Percentiles rank a stretch among this genome's conserved stretches.
phyloP scores from a whole-genome alignment of 73 alveolate species.

The Urostyla sp. region DNA sequence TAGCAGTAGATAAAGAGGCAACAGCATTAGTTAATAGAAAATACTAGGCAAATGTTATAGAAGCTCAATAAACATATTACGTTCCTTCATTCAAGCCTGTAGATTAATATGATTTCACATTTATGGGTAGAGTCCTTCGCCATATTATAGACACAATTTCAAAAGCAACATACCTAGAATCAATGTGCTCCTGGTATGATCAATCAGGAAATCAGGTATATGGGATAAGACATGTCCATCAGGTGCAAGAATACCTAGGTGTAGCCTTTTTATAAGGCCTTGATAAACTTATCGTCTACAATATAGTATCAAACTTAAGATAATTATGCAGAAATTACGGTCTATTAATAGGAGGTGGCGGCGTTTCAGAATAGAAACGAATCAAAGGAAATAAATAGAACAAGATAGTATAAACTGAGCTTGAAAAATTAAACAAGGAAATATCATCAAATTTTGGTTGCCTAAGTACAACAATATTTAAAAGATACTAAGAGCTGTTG shows the following conservation, averaged over 20 bases:
- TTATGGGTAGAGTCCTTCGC: conserved; percentile 71
- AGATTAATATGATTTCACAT: conserved; percentile 62
- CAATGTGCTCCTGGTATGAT: conserved; percentile 63
- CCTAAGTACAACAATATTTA: conserved; percentile 1
- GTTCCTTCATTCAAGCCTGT: conserved; percentile 62
- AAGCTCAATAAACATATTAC: conserved; percentile 23
- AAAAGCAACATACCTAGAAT: conserved; percentile 53
- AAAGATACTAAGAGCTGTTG: conserved; percentile 1
- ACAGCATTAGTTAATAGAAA: conserved; percentile 60
- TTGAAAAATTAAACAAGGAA: conserved; percentile 10
- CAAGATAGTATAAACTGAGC: background rate
- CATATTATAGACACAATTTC: conserved; percentile 34
- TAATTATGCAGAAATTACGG: conserved; percentile 60
- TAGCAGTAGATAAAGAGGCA: conserved; percentile 70
- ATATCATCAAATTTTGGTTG: conserved; percentile 10
- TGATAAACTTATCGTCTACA: conserved; percentile 58
- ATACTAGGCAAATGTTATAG: conserved; percentile 43
- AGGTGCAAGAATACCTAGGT: conserved; percentile 60
- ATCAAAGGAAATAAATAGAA: conserved; percentile 32
- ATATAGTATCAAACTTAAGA: conserved; percentile 49
- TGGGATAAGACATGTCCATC: conserved; percentile 60
- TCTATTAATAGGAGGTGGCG: conserved; percentile 66
- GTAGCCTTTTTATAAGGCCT: conserved; percentile 56
- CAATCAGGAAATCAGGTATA: conserved; percentile 60
- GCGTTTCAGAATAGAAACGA: conserved; percentile 39